Conservation (phyloP, 164 flowering plant species). For the Warburgia ugandensis region DNA sequence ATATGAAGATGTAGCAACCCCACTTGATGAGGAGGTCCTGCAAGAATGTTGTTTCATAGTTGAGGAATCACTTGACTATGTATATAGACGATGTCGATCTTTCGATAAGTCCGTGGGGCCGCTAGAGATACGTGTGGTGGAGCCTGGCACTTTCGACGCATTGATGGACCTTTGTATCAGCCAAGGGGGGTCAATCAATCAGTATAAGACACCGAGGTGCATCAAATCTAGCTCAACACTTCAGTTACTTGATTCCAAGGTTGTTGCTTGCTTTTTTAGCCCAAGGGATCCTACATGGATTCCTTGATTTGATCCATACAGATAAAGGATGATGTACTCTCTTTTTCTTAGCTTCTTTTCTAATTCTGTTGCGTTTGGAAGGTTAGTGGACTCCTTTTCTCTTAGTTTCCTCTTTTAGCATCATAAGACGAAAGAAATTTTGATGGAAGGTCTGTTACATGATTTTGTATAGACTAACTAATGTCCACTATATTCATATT, state of each 20-base stretch:
- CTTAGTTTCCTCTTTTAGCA: no score
- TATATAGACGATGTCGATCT: conserved; percentile 56
- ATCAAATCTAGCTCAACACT: conserved; percentile 43
- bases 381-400: no score
- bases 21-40: conserved; percentile 20
- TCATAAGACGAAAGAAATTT: no score
- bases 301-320: conserved; percentile 28
- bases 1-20: neutral
- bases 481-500: no score
- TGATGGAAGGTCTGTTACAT: no score
- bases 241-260: conserved; percentile 51
- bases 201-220: conserved; percentile 86
- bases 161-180: conserved; percentile 64
- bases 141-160: conserved; percentile 55
- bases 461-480: no score
- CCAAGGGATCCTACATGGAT: conserved; percentile 65
- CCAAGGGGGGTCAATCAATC: conserved; percentile 75
- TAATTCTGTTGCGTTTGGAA: no score
- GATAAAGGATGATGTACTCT: no score
- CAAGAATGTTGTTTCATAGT: conserved; percentile 56
- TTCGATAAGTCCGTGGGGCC: conserved; percentile 68
- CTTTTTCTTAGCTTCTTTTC: no score
- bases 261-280: conserved; percentile 45
- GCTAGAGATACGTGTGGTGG: conserved; percentile 70
- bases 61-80: conserved; percentile 64